These are phyloP conservation scores for Zangia roseola DNA, from an alignment of 768 basidiomycete species.

Conservation along the genomic window DNA sequence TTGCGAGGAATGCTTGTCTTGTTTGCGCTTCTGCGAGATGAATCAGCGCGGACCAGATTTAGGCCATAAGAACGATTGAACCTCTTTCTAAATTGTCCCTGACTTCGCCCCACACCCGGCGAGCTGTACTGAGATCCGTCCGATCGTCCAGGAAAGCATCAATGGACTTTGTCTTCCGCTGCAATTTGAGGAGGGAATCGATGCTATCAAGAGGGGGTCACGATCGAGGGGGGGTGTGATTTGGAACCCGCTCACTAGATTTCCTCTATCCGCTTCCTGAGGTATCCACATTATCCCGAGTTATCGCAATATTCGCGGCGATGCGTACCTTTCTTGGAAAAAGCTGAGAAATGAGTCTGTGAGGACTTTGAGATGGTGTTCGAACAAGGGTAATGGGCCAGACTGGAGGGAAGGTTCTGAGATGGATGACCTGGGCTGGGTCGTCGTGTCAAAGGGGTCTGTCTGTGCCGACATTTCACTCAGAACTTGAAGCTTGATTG, in stretches of 20 bases:
- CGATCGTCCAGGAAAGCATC: conserved; percentile 77
- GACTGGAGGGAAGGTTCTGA: conserved; percentile 30
- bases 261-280: conserved; percentile 82
- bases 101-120: conserved; percentile 81
- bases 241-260: conserved; percentile 55
- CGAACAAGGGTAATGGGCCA: conserved; percentile 70
- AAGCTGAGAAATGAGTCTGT: conserved; percentile 76
- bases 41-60: background rate
- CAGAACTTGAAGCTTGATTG: background rate
- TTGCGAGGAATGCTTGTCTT: conserved; percentile 73
- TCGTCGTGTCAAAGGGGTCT: conserved; percentile 24
- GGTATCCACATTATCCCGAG: conserved; percentile 18
- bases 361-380: conserved; percentile 64
- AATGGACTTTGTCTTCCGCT: conserved; percentile 65
- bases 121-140: conserved; percentile 57
- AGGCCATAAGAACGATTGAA: conserved; percentile 26
- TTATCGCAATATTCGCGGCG: conserved; percentile 13
- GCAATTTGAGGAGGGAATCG: conserved; percentile 69
- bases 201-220: conserved; percentile 45
- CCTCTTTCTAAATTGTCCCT: conserved; percentile 85
- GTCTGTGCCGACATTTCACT: conserved; percentile 20
- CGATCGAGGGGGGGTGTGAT: background rate
- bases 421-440: conserved; percentile 22
- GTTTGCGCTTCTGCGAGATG: conserved; percentile 68
- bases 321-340: conserved; percentile 77